Percentiles rank a stretch among this genome's conserved stretches.
These are phyloP conservation scores for Boletus subluridellus DNA, from an alignment of 1,284 basidiomycete species.

Conservation along the genomic window DNA sequence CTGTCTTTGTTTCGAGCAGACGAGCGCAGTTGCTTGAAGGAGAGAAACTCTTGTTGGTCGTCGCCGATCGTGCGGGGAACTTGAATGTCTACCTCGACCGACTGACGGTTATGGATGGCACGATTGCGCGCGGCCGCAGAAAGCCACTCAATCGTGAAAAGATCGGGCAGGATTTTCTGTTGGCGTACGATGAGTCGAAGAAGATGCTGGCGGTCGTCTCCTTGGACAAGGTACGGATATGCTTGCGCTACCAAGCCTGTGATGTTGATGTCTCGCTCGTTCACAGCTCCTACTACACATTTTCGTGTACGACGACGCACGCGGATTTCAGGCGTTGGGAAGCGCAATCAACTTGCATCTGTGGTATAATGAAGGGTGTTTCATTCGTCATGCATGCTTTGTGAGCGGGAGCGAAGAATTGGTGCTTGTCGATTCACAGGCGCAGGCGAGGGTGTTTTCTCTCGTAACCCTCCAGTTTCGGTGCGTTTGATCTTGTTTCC, in stretches of 20 bases:
- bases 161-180: conserved; percentile 41
- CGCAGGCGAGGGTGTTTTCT: conserved; percentile 47
- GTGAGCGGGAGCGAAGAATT: conserved; percentile 49
- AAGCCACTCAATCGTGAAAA: conserved; percentile 43
- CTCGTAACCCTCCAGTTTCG: conserved; percentile 49
- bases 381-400: conserved; percentile 35
- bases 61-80: conserved; percentile 35
- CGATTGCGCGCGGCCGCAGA: conserved; percentile 27
- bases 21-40: conserved; percentile 38
- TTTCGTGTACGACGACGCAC: conserved; percentile 44
- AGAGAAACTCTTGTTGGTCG: conserved; percentile 42
- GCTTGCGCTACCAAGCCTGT: background rate
- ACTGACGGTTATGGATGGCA: conserved; percentile 31
- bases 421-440: conserved; percentile 42
- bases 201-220: conserved; percentile 45
- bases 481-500: conserved; percentile 28
- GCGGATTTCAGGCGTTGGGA: conserved; percentile 37
- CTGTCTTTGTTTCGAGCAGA: conserved; percentile 24
- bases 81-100: conserved; percentile 42
- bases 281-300: conserved; percentile 40
- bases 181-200: conserved; percentile 51
- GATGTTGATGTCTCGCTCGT: background rate
- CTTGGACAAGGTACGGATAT: conserved; percentile 35
- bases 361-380: conserved; percentile 41
- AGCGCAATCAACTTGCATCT: conserved; percentile 38